A percentile compares a stretch with the other conserved stretches of the same genome.
phyloP scores from a whole-genome alignment of 2,329 filamentous ascomycete genomes.

The Knufia fluminis region DNA sequence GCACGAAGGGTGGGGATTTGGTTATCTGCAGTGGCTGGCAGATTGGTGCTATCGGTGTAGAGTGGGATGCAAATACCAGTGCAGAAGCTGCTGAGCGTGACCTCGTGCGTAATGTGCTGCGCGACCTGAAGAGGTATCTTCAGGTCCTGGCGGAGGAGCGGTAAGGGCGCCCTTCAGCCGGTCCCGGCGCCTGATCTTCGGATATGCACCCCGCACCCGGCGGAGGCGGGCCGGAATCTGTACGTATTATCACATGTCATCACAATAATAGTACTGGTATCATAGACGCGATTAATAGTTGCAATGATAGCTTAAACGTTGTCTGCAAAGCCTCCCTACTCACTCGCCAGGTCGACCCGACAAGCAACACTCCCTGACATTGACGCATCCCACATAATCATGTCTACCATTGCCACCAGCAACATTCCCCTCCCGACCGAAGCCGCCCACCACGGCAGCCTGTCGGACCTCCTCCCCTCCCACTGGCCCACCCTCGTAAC shows the following conservation, averaged over 20 bases:
- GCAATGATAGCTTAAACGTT: too few relatives aligned
- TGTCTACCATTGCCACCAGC: background rate
- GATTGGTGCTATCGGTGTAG: conserved; percentile 30
- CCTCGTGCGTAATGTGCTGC: conserved; percentile 1
- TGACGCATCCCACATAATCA: too few relatives aligned
- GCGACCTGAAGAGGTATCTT: conserved; percentile 1
- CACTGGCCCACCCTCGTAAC: conserved; percentile 23
- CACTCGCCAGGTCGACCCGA: too few relatives aligned
- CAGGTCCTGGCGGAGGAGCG: background rate
- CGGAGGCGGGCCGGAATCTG: background rate
- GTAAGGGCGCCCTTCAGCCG: background rate
- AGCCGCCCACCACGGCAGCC: conserved; percentile 17
- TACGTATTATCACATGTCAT: background rate
- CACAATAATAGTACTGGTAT: background rate
- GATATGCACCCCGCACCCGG: background rate
- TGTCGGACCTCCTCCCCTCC: conserved; percentile 21
- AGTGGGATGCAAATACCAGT: background rate
- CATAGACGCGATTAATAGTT: background rate
- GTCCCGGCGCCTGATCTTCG: background rate
- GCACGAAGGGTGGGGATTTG: conserved; percentile 32
- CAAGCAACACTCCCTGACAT: too few relatives aligned
- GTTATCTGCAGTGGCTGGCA: conserved; percentile 36
- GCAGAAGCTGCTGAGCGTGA: background rate
- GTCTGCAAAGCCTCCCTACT: too few relatives aligned
- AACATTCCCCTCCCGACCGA: conserved; percentile 12